A percentile compares a stretch with the other conserved stretches of the same genome.
Conservation (phyloP, 306 rosid genomes). For the Vigna radiata region DNA sequence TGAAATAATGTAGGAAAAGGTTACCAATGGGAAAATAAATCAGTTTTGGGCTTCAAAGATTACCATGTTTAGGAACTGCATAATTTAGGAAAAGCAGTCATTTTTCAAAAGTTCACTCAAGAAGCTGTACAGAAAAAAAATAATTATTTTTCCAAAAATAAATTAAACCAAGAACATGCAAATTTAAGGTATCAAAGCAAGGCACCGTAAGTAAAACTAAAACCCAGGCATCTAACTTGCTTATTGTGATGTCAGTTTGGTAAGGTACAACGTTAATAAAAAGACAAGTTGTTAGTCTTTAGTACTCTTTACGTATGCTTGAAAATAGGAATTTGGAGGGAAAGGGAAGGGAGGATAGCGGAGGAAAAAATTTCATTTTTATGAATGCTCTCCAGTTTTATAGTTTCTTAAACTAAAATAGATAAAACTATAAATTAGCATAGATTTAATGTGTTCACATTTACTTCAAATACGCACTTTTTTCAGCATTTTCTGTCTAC, state of each 20-base stretch:
- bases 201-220: background rate
- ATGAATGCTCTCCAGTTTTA: background rate
- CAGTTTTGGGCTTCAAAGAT: background rate
- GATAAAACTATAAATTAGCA: background rate
- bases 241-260: background rate
- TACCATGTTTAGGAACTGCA: background rate
- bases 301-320: background rate
- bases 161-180: background rate
- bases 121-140: background rate
- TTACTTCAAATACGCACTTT: background rate
- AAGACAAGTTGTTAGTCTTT: slow-evolving; percentile 4
- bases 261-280: background rate
- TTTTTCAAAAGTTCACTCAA: background rate
- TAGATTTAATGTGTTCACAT: background rate
- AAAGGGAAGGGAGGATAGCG: background rate
- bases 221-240: background rate
- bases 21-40: slow-evolving; percentile 26
- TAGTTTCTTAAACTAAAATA: background rate
- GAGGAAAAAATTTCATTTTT: background rate
- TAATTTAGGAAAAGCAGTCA: background rate
- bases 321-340: background rate
- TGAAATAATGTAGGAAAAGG: slow-evolving; percentile 49
- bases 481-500: background rate
- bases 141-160: background rate
- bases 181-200: background rate